Evolutionary conservation across 768 basidiomycete species (phyloP).

Genomic region (Lentinula guzmanii): DNA sequence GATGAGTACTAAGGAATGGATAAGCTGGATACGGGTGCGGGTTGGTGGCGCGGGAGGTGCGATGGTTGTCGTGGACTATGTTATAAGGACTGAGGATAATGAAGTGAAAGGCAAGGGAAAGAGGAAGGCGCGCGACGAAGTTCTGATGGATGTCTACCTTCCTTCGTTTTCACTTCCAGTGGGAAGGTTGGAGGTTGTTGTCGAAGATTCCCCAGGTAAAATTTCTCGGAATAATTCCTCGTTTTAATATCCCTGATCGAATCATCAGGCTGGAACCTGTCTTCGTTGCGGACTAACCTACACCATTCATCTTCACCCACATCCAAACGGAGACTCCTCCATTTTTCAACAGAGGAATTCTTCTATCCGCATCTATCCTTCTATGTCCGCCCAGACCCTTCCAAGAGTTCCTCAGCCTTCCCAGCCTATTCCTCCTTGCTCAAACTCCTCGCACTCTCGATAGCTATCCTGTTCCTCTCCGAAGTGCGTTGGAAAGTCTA

Average conservation of each 20-base stretch:
- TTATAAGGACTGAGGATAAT: slow-evolving; percentile 35
- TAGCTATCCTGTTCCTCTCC: neutral
- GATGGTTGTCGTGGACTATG: slow-evolving; percentile 56
- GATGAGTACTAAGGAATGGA: slow-evolving; percentile 41
- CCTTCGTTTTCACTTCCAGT: slow-evolving; percentile 73
- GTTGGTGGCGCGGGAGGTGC: slow-evolving; percentile 47
- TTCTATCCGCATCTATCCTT: slow-evolving; percentile 49
- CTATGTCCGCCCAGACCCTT: neutral
- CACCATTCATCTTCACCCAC: slow-evolving; percentile 37
- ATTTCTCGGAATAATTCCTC: neutral
- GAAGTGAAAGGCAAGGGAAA: slow-evolving; percentile 29
- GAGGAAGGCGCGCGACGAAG: slow-evolving; percentile 23
- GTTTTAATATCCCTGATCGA: neutral
- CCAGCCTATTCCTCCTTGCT: neutral
- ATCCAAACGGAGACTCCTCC: slow-evolving; percentile 33
- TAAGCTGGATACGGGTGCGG: slow-evolving; percentile 42
- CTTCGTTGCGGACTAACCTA: slow-evolving; percentile 49
- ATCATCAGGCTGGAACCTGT: slow-evolving; percentile 25
- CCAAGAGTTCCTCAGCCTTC: neutral
- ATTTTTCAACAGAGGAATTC: slow-evolving; percentile 50
- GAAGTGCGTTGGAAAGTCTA: neutral
- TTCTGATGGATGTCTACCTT: slow-evolving; percentile 43
- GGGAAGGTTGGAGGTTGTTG: slow-evolving; percentile 55
- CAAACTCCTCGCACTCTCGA: neutral
- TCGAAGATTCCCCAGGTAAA: slow-evolving; percentile 52